Evolutionary conservation across 306 rosid species (phyloP), one percentile per base, ranked within the genome.

Genomic region (Sophora flavescens): DNA sequence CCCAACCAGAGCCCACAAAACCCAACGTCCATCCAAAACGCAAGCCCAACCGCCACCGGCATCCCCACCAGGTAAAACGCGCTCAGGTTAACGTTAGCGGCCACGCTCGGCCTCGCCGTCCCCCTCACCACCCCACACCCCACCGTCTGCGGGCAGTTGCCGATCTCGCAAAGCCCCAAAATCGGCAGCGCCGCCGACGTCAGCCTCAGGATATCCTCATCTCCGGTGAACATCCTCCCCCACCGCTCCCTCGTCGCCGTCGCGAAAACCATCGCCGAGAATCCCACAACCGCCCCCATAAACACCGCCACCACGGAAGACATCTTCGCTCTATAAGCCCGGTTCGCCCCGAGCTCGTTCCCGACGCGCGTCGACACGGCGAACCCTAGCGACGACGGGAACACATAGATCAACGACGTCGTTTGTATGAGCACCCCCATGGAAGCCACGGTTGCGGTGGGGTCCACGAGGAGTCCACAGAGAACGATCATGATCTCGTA

Each of bases 71-170:
- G 45, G 77, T 95, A 95, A 74, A 95, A 95, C 7, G 98, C 97
- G 56, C 95, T 71, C 0, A 95, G 78, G 78, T 95, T 95, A 70
- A 90, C 91, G 48, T 87, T 85, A 0, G 98, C 98, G 3, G 98
- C 98, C 35, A 92, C 81, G 38, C 81, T 85, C 1, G 98, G 98
- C 13, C 97, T 74, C 0, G 98, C 98, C 8, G 91, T 89, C 12
- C 98, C 98, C 48, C 98, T 73, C 2, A 95, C 78, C 0, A 95
- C 97, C 4, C 97, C 98, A 35, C 98, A 95, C 0, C 81, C 91
- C 2, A 95, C 98, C 15, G 98, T 95, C 79, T 95, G 98, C 2
- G 98, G 98, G 8, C 98, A 95, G 81, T 95, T 95, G 0, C 98
- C 98, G 1, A 95, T 91, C 78, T 95, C 98, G 52, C 98, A 95